Base-by-base conservation (phyloP, 495 filamentous ascomycete species). In the Podospora conica region DNA sequence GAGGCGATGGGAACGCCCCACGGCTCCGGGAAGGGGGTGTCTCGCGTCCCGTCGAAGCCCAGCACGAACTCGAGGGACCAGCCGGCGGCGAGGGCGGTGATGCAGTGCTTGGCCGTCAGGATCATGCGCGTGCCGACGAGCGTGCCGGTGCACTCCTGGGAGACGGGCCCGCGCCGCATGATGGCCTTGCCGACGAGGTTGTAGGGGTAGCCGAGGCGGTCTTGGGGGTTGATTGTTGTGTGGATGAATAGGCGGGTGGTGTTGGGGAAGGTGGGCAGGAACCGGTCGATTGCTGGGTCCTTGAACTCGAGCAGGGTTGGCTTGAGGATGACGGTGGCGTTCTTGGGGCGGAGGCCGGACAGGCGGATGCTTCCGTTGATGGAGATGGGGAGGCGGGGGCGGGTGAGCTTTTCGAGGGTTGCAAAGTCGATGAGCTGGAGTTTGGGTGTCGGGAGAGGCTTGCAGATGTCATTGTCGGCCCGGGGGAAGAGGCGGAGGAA, bases 41-140 rank as follows among this genome's bases (percentile, higher is more conserved):
- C 9, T 12, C 59, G n/a, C 20, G 31, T 40, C 21, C 59, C 59
- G 11, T 61, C 59, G 21, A 40, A 61, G 5, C 59, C 59, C 7
- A 28, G n/a, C 12, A 48, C 59, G 21, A 61, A 61, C 3, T 61
- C 59, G 8, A 61, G 8, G 4, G 27, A 25, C 59, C 59, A 61
- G 29, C 59, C 31, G 1, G 1, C 3, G 29, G 59, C 3, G 25
- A 33, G 12, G 21, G n/a, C 48, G 3, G 18, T 22, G 5, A 48
- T 28, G 59, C 59, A 61, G 31, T 61, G 59, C 25, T 33, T 48
- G 15, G 59, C 59, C 21, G 59, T 61, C n/a, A 61, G 28, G 10
- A 61, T 9, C 11, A 61, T 20, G 28, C 31, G 28, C n/a, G 31
- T 22, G 2, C 59, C 59, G 18, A 61, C 59, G 10, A 61, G n/a